These are phyloP conservation scores for Dalechampia spathulata DNA, from an alignment of 441 rosid species.

Conservation along the genomic window DNA sequence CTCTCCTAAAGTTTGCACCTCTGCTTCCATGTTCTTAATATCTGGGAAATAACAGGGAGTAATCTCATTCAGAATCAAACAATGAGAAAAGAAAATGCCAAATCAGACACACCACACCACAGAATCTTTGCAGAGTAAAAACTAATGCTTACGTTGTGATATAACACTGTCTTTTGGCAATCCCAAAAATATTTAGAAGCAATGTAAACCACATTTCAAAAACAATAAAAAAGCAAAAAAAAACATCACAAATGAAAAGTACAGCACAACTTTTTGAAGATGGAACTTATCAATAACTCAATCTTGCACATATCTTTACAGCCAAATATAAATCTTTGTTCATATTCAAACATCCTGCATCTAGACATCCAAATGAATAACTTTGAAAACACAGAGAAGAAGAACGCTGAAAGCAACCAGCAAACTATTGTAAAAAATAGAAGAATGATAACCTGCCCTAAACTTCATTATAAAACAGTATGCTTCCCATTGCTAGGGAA, in stretches of 20 bases:
- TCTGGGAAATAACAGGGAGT: constrained; percentile 30
- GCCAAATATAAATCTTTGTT: too few species aligned
- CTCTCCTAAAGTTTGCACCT: constrained; percentile 91
- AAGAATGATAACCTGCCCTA: neutral
- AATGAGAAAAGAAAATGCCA: neutral
- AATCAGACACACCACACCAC: neutral
- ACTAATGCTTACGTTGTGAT: neutral
- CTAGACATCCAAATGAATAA: too few species aligned
- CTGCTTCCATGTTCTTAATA: constrained; percentile 83
- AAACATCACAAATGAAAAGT: too few species aligned
- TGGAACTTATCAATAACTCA: too few species aligned
- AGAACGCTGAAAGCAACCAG: too few species aligned
- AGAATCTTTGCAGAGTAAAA: neutral
- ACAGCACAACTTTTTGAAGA: too few species aligned
- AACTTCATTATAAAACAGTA: neutral
- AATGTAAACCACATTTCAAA: constrained; percentile 3
- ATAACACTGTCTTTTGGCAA: too few species aligned
- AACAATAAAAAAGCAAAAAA: neutral
- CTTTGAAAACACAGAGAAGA: too few species aligned
- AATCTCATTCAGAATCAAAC: neutral
- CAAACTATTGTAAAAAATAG: too few species aligned
- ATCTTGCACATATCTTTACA: too few species aligned
- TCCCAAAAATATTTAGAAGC: too few species aligned
- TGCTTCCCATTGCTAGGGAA: neutral
- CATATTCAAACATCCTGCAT: too few species aligned